A percentile compares a stretch with the other conserved stretches of the same genome.
Evolutionary conservation across 2,329 filamentous ascomycete genomes (phyloP).

Genomic region (Ascocoryne sarcoides): DNA sequence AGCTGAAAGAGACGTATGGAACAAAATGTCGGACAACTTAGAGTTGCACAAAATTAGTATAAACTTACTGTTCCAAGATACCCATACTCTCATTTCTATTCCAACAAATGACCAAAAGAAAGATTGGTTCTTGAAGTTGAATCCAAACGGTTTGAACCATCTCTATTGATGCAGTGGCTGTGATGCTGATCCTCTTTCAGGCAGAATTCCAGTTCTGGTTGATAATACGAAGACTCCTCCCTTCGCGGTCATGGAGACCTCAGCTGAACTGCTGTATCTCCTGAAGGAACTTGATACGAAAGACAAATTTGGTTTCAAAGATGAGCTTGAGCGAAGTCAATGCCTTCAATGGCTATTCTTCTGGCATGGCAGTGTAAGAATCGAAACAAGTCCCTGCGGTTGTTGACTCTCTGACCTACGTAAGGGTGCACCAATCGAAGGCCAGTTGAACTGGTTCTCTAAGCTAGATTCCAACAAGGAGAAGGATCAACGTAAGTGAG

Average conservation of each 20-base stretch:
- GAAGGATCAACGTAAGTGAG: background rate
- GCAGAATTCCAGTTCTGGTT: conserved; percentile 40
- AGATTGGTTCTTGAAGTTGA: conserved; percentile 42
- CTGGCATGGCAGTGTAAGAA: conserved; percentile 35
- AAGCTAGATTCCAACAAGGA: conserved; percentile 1
- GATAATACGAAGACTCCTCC: conserved; percentile 41
- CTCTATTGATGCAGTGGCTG: conserved; percentile 1
- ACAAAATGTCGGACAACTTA: conserved; percentile 38
- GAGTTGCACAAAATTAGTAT: conserved; percentile 23
- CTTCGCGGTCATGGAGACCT: conserved; percentile 44
- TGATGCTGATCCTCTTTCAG: conserved; percentile 5
- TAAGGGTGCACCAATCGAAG: background rate
- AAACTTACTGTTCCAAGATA: conserved; percentile 8
- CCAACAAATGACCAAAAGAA: conserved; percentile 46
- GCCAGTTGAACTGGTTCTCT: conserved; percentile 4
- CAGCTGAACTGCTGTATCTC: conserved; percentile 44
- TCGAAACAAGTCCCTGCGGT: background rate
- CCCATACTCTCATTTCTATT: conserved; percentile 25
- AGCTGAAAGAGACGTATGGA: conserved; percentile 41
- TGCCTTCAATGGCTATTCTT: conserved; percentile 46
- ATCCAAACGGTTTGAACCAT: conserved; percentile 33
- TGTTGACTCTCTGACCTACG: background rate
- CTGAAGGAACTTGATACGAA: conserved; percentile 40
- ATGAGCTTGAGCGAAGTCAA: conserved; percentile 41
- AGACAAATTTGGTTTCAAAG: conserved; percentile 41